A percentile compares a stretch with the other conserved stretches of the same genome.
Evolutionary conservation across 805 yeast genomes (phyloP).

Genomic region (Tetrapisispora taiwanensis): DNA sequence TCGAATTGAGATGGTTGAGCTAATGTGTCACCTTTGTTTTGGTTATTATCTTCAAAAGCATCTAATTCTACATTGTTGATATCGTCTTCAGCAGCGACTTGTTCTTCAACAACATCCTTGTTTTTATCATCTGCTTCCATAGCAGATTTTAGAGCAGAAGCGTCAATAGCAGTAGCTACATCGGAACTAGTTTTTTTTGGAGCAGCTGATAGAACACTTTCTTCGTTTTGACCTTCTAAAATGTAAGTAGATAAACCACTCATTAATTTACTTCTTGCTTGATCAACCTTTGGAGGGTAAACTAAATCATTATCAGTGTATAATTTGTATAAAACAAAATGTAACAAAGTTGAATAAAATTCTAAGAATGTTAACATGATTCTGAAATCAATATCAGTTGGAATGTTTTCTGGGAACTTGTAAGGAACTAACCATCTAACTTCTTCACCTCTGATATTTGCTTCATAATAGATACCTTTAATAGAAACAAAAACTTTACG

Average conservation of each 20-base stretch:
- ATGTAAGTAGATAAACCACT: constrained; percentile 85
- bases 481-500: constrained; percentile 90
- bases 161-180: constrained; percentile 28
- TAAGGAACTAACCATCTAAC: constrained; percentile 94
- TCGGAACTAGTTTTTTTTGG: constrained; percentile 15
- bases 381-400: constrained; percentile 87
- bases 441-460: constrained; percentile 81
- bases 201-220: constrained; percentile 30
- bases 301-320: constrained; percentile 78
- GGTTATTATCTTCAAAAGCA: constrained; percentile 54
- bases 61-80: constrained; percentile 50
- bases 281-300: constrained; percentile 83
- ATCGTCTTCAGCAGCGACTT: constrained; percentile 29
- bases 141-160: constrained; percentile 47
- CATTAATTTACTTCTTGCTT: constrained; percentile 62
- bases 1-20: constrained; percentile 57
- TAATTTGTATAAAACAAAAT: constrained; percentile 75
- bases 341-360: constrained; percentile 85
- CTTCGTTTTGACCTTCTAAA: constrained; percentile 41
- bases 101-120: constrained; percentile 29
- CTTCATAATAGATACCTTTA: constrained; percentile 95
- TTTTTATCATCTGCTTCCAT: constrained; percentile 33
- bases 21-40: constrained; percentile 56
- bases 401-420: constrained; percentile 93
- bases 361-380: constrained; percentile 95